Evolutionary conservation across 2,329 filamentous ascomycete genomes (phyloP).

Genomic region (Venturia pyrina): DNA sequence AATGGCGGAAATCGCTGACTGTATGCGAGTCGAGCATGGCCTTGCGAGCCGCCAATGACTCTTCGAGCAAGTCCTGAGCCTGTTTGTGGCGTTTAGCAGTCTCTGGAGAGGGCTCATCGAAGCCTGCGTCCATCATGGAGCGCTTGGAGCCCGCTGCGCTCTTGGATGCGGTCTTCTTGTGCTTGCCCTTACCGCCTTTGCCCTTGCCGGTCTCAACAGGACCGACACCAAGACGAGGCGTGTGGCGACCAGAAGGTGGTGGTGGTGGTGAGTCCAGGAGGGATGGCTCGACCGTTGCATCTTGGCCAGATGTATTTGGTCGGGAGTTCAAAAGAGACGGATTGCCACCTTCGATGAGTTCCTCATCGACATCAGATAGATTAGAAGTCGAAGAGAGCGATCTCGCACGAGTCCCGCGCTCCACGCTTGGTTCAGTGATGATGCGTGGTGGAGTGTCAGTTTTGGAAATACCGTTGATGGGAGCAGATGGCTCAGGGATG

Average conservation of each 20-base stretch:
- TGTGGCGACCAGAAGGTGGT: neutral
- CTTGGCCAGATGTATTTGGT: neutral
- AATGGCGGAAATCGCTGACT: neutral
- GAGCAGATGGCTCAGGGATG: neutral
- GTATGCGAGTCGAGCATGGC: neutral
- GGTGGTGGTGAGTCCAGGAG: constrained; percentile 7
- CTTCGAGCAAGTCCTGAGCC: neutral
- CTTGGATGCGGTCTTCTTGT: constrained; percentile 5
- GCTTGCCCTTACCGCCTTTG: neutral
- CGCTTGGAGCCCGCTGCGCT: constrained; percentile 1
- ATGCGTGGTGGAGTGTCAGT: neutral
- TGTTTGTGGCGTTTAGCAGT: constrained; percentile 5
- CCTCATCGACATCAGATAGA: constrained; percentile 5
- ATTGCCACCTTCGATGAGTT: constrained; percentile 4
- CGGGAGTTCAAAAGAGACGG: neutral
- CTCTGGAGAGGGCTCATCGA: constrained; percentile 3
- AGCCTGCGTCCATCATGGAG: neutral
- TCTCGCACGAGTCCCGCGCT: neutral
- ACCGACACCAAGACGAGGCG: neutral
- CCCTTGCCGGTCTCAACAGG: neutral
- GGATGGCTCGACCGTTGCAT: neutral
- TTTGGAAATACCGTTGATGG: neutral
- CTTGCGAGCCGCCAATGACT: neutral
- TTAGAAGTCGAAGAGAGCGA: constrained; percentile 3
- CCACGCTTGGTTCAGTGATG: neutral